phyloP scores from a whole-genome alignment of 768 basidiomycete genomes.

The Butyriboletus loyo region DNA sequence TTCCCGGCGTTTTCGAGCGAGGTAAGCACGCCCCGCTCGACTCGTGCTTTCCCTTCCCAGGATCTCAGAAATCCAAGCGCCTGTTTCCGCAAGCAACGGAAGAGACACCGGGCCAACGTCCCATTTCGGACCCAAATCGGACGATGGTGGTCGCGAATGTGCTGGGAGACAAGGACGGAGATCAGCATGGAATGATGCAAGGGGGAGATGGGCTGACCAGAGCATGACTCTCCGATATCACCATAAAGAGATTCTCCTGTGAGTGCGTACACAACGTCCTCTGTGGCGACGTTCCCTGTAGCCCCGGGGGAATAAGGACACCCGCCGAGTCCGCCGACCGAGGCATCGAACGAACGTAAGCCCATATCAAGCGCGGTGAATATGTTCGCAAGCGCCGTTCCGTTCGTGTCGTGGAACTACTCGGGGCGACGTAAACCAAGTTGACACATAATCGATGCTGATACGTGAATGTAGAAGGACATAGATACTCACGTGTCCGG shows the following conservation, averaged over 20 bases:
- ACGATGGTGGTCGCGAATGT: background rate
- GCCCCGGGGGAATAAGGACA: conserved; percentile 97
- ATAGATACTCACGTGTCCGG: conserved; percentile 48
- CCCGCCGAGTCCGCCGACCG: conserved; percentile 88
- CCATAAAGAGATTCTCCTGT: conserved; percentile 56
- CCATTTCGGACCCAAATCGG: conserved; percentile 17
- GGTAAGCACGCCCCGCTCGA: conserved; percentile 70
- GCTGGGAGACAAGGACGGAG: background rate
- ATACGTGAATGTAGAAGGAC: conserved; percentile 14
- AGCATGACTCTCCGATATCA: conserved; percentile 37
- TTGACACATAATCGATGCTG: background rate
- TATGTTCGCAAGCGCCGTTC: conserved; percentile 77
- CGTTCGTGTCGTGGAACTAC: conserved; percentile 90
- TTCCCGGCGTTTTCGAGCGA: conserved; percentile 47
- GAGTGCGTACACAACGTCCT: conserved; percentile 86
- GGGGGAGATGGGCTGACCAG: conserved; percentile 10
- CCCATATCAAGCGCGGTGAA: conserved; percentile 69
- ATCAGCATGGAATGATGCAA: background rate
- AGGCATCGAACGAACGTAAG: conserved; percentile 76
- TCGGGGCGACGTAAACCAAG: background rate
- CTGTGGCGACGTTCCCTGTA: conserved; percentile 92
- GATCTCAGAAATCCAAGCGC: conserved; percentile 75
- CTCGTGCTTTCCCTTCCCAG: conserved; percentile 71
- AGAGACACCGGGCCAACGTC: conserved; percentile 50
- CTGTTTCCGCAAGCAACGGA: conserved; percentile 67